Percentiles rank a stretch among this genome's conserved stretches.
phyloP scores from a whole-genome alignment of 2,329 filamentous ascomycete genomes.

The Sphaerulina populicola region DNA sequence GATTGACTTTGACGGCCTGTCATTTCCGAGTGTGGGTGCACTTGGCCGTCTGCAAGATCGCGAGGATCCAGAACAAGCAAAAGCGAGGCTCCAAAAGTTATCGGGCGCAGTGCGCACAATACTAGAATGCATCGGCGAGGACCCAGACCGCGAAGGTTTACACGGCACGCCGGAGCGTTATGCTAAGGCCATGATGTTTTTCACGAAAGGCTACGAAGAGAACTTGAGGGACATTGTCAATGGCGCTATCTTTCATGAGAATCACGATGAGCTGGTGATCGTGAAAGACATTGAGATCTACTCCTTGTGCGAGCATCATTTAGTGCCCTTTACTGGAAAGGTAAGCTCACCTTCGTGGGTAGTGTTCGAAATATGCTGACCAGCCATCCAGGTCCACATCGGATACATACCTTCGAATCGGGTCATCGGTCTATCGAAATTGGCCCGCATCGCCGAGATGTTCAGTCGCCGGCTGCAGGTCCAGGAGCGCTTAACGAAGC shows the following conservation, averaged over 20 bases:
- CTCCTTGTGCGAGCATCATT: constrained; percentile 90
- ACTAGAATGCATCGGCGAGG: constrained; percentile 58
- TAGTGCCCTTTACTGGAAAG: constrained; percentile 94
- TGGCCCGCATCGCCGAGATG: constrained; percentile 94
- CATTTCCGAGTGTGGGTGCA: constrained; percentile 44
- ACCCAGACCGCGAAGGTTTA: constrained; percentile 56
- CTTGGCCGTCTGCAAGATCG: constrained; percentile 27
- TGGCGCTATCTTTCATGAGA: constrained; percentile 87
- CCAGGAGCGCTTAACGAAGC: constrained; percentile 90
- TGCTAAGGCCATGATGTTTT: constrained; percentile 88
- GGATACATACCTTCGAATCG: constrained; percentile 89
- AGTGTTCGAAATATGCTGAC: constrained; percentile 1
- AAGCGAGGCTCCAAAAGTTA: constrained; percentile 52
- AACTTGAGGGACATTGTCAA: constrained; percentile 89
- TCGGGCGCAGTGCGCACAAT: constrained; percentile 56
- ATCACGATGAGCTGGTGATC: constrained; percentile 94
- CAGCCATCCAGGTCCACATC: constrained; percentile 76
- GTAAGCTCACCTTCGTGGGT: constrained; percentile 38
- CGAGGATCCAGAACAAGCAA: constrained; percentile 48
- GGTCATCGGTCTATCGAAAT: constrained; percentile 90
- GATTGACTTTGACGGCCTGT: constrained; percentile 49
- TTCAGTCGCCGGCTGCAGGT: constrained; percentile 89
- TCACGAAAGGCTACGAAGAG: constrained; percentile 95
- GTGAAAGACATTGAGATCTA: constrained; percentile 96
- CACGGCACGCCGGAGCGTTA: constrained; percentile 71